A percentile compares a stretch with the other conserved stretches of the same genome.
These are phyloP conservation scores for Tetracentron sinense DNA, from an alignment of 164 flowering plant species.

Conservation along the genomic window DNA sequence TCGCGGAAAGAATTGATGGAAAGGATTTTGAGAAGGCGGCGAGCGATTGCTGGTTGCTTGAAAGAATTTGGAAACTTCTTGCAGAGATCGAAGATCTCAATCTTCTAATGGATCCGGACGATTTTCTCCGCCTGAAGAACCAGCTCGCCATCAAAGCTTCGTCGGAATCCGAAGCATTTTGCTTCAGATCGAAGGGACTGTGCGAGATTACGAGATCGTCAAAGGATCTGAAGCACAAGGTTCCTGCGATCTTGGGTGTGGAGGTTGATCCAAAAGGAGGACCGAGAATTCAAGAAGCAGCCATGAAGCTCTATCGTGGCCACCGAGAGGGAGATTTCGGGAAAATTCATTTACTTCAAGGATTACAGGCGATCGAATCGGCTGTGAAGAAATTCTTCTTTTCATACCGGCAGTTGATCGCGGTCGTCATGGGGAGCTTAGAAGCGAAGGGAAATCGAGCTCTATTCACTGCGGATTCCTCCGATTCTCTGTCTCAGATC, in stretches of 20 bases:
- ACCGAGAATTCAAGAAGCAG: constrained; percentile 89
- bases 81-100: constrained; percentile 62
- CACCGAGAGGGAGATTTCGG: constrained; percentile 36
- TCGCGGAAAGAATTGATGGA: constrained; percentile 31
- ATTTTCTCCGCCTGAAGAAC: constrained; percentile 60
- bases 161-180: constrained; percentile 48
- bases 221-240: constrained; percentile 69
- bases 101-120: constrained; percentile 77
- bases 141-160: constrained; percentile 47
- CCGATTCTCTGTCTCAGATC: constrained; percentile 51
- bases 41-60: constrained; percentile 56
- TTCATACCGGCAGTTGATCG: constrained; percentile 60
- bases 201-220: constrained; percentile 47
- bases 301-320: constrained; percentile 56
- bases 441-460: constrained; percentile 55
- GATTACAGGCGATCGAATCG: constrained; percentile 65
- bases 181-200: constrained; percentile 63
- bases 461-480: constrained; percentile 21
- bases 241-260: constrained; percentile 69
- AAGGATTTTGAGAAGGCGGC: constrained; percentile 40
- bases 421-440: constrained; percentile 71
- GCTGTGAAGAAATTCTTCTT: constrained; percentile 72
- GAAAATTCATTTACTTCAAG: constrained; percentile 70
- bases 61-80: constrained; percentile 68
- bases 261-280: constrained; percentile 93